These are phyloP conservation scores for Aspergillus amoenus DNA, from an alignment of 2,329 filamentous ascomycete species.

Conservation along the genomic window DNA sequence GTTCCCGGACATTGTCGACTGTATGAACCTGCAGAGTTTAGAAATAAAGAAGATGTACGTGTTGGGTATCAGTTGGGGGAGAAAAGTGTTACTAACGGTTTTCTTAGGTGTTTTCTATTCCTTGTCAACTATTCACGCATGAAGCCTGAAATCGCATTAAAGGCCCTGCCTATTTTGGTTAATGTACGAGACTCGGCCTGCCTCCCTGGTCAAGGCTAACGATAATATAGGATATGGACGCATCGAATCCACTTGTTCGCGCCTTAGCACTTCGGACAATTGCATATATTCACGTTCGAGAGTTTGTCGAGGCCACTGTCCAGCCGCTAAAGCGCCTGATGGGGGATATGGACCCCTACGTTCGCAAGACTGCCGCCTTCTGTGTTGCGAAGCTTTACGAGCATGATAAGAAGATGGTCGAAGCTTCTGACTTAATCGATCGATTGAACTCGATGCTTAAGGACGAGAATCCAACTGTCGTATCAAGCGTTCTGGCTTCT, in stretches of 20 bases:
- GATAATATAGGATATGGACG: constrained; percentile 76
- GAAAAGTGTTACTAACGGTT: neutral
- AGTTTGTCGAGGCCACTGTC: constrained; percentile 90
- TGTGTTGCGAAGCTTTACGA: constrained; percentile 98
- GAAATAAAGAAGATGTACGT: constrained; percentile 99
- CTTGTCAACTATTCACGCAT: constrained; percentile 94
- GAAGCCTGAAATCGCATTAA: constrained; percentile 90
- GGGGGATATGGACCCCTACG: constrained; percentile 86
- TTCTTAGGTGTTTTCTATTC: constrained; percentile 89
- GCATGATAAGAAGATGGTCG: constrained; percentile 86
- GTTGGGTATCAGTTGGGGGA: neutral
- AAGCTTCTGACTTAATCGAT: constrained; percentile 88
- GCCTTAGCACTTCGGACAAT: constrained; percentile 91
- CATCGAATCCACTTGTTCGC: constrained; percentile 86
- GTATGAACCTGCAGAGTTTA: constrained; percentile 90
- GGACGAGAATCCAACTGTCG: constrained; percentile 96
- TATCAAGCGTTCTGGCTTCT: constrained; percentile 86
- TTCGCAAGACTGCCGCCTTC: constrained; percentile 94
- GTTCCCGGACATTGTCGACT: constrained; percentile 91
- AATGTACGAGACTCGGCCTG: constrained; percentile 54
- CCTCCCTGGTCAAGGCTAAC: neutral
- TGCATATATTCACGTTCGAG: constrained; percentile 93
- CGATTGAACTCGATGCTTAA: constrained; percentile 83
- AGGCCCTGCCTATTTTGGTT: constrained; percentile 84
- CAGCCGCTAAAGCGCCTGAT: constrained; percentile 80